Conservation (phyloP, 169 alveolate species). For the Cryptosporidium ryanae region DNA sequence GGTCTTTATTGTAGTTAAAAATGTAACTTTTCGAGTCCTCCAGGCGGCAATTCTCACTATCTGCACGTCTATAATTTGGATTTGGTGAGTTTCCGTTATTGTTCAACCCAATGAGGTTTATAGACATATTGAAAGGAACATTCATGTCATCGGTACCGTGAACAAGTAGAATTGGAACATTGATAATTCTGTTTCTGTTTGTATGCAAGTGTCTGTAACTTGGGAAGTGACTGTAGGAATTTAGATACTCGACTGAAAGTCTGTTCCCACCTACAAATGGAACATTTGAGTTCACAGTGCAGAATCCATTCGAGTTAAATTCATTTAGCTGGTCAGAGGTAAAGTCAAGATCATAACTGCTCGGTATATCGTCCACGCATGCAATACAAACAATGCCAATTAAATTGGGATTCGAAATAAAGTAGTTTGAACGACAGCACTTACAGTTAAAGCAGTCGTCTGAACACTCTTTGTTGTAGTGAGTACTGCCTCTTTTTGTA, state of each 20-base stretch:
- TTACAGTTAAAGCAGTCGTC: neutral
- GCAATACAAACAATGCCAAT: constrained; percentile 51
- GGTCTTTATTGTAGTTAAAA: neutral
- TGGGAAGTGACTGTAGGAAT: constrained; percentile 45
- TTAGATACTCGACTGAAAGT: constrained; percentile 23
- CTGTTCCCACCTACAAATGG: neutral
- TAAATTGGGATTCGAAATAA: constrained; percentile 34
- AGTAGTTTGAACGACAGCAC: neutral
- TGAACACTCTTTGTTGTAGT: neutral
- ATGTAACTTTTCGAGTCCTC: neutral
- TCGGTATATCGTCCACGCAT: constrained; percentile 65
- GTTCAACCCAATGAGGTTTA: constrained; percentile 29
- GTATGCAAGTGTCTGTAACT: neutral
- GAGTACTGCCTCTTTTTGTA: constrained; percentile 6
- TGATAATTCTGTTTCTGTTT: constrained; percentile 9
- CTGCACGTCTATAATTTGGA: neutral
- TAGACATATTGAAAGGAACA: constrained; percentile 58
- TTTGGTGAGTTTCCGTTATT: neutral
- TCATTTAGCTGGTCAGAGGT: constrained; percentile 17
- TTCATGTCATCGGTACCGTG: constrained; percentile 59
- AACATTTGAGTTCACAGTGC: constrained; percentile 4
- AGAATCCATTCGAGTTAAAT: constrained; percentile 20
- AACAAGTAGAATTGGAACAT: constrained; percentile 39
- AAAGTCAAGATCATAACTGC: constrained; percentile 38
- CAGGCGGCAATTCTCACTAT: too few species aligned